These are phyloP conservation scores for Cladochytrium replicatum DNA, from an alignment of 192 early-diverging fungal species.

Conservation along the genomic window DNA sequence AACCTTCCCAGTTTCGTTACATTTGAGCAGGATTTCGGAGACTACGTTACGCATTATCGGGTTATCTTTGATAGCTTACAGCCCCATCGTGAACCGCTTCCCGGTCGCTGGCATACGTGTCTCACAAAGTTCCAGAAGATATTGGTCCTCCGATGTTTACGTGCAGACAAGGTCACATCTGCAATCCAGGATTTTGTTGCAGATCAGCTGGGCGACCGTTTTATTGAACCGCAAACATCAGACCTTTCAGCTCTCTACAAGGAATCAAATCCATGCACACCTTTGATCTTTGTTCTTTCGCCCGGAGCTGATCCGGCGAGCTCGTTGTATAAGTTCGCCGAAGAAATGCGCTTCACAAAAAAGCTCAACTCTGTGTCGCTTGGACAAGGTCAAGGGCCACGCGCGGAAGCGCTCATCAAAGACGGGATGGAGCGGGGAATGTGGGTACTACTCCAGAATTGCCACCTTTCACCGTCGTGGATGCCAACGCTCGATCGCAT, in stretches of 20 bases:
- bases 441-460: constrained; percentile 51
- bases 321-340: constrained; percentile 49
- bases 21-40: constrained; percentile 39
- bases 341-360: constrained; percentile 50
- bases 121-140: constrained; percentile 37
- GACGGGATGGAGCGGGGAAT: constrained; percentile 51
- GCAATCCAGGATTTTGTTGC: constrained; percentile 48
- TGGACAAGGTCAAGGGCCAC: constrained; percentile 50
- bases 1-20: constrained; percentile 31
- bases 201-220: constrained; percentile 35
- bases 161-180: constrained; percentile 42
- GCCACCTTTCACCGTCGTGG: constrained; percentile 49
- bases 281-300: constrained; percentile 48
- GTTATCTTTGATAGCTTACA: constrained; percentile 40
- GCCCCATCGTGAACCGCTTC: constrained; percentile 41
- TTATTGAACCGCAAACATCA: constrained; percentile 48
- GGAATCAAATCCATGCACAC: constrained; percentile 42
- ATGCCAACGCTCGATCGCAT: constrained; percentile 49
- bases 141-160: constrained; percentile 38
- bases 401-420: constrained; percentile 44
- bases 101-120: constrained; percentile 32
- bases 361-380: constrained; percentile 43
- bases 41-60: constrained; percentile 24
- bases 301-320: constrained; percentile 48
- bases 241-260: constrained; percentile 44